Percentiles rank a stretch among this genome's conserved stretches.
Evolutionary conservation across 805 yeast species (phyloP).

Genomic region (Starmerella potacharoeniae): DNA sequence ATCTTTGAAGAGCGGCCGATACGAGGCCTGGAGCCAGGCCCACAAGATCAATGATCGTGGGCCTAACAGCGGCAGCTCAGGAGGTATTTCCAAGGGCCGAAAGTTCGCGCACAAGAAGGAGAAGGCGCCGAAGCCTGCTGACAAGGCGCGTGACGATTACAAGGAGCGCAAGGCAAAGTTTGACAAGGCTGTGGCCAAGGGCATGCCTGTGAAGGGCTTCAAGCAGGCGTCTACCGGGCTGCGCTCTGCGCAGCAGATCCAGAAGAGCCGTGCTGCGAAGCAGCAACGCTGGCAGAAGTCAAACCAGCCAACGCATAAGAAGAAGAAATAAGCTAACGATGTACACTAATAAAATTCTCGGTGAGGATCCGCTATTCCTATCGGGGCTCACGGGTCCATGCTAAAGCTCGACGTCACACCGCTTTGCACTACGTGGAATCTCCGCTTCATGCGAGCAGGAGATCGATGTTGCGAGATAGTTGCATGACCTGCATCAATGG

Average conservation of each 20-base stretch:
- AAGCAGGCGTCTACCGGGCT: constrained; percentile 40
- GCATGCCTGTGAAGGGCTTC: constrained; percentile 50
- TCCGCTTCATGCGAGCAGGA: too few species aligned
- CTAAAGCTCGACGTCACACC: too few species aligned
- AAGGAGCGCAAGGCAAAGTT: constrained; percentile 72
- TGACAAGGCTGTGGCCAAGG: constrained; percentile 64
- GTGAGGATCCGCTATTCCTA: background rate
- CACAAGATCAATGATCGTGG: constrained; percentile 38
- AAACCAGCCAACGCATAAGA: constrained; percentile 12
- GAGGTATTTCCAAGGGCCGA: constrained; percentile 28
- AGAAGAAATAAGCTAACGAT: background rate
- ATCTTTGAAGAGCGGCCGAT: constrained; percentile 77
- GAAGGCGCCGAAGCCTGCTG: constrained; percentile 85
- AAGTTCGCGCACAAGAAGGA: constrained; percentile 58
- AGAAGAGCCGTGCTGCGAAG: constrained; percentile 57
- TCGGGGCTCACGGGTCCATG: background rate
- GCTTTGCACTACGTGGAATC: too few species aligned
- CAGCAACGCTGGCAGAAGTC: constrained; percentile 66
- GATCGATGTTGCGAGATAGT: too few species aligned
- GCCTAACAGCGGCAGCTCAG: constrained; percentile 49
- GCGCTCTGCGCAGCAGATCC: constrained; percentile 58
- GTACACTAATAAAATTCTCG: background rate
- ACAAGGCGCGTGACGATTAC: constrained; percentile 78
- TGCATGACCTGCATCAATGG: too few species aligned
- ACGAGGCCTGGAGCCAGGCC: constrained; percentile 79